Evolutionary conservation across 139 green algal species (phyloP), one percentile per base, ranked within the genome.

Genomic region (Chlorella ohadii): DNA sequence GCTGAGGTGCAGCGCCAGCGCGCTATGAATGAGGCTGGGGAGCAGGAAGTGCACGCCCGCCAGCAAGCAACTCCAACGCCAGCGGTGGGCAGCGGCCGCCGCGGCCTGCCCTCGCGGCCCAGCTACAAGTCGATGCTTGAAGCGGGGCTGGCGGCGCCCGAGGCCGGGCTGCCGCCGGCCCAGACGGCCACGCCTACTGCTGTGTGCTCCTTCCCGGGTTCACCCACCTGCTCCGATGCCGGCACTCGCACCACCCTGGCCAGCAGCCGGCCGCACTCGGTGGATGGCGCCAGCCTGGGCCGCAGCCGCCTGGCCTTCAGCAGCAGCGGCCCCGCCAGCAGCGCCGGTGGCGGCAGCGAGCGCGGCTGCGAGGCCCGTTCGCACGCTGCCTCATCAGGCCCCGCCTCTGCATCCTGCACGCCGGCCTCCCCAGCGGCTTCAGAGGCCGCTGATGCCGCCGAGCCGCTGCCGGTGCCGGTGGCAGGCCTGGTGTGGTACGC

Each of bases 401-500:
- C 41, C 41, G 17, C 71, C 71, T 41, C 41, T 44, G 55, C 22
- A 16, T 19, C 34, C 9, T 33, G 57, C 74, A 47, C 33, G 9
- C 78, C 78, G 7, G 39, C 77, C 55, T 85, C 84, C 4, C 65
- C 47, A 5, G 66, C 74, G 19, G 59, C 36, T 0, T 88, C 84
- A 1, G 63, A 55, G 12, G 61, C 27, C 0, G 83, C 63, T 11
- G 83, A 85, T 4, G 38, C 23, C 5, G 36, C 11, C 0, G 72
- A 83, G 63, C 22, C 34, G 34, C 31, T 88, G 61, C 47, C 78
- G 17, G 64, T 83, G 38, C 73, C 86, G 33, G 78, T 84, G 33
- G 73, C 84, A 17, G 86, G 86, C 39, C 81, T 89, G 64, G 70
- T 47, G 23, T 89, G 86, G 86, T 81, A 89, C 41, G 78, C 71